Evolutionary conservation across 78 protist species (phyloP).

Genomic region (Speleostelium caveatum): DNA sequence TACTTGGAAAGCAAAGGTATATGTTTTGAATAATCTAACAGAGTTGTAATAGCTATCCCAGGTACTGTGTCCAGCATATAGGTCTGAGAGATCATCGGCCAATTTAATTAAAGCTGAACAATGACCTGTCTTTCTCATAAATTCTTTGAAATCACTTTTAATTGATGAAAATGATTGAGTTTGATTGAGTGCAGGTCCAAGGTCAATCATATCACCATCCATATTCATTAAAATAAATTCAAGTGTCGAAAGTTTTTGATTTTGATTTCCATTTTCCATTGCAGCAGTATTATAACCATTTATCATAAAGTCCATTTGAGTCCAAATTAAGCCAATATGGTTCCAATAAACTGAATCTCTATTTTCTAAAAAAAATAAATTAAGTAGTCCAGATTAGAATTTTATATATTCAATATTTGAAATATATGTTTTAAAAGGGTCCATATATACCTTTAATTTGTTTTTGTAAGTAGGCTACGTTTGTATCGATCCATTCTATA

Average conservation of each 20-base stretch:
- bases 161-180: background rate
- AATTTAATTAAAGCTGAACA: slow-evolving; percentile 82
- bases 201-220: slow-evolving; percentile 81
- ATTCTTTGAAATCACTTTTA: slow-evolving; percentile 28
- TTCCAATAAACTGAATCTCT: slow-evolving; percentile 67
- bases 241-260: background rate
- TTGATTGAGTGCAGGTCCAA: slow-evolving; percentile 33
- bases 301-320: slow-evolving; percentile 48
- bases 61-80: slow-evolving; percentile 82
- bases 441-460: background rate
- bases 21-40: slow-evolving; percentile 85
- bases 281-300: slow-evolving; percentile 61
- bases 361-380: background rate
- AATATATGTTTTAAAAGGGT: too few species aligned
- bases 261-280: background rate
- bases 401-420: too few species aligned
- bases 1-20: slow-evolving; percentile 28
- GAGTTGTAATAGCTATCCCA: slow-evolving; percentile 59
- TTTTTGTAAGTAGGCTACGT: background rate
- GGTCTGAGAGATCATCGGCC: slow-evolving; percentile 59
- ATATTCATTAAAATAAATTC: slow-evolving; percentile 73
- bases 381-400: too few species aligned
- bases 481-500: slow-evolving; percentile 15
- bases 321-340: slow-evolving; percentile 27
- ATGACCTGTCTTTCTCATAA: slow-evolving; percentile 64